These are phyloP conservation scores for Amphirosellinia nigrospora DNA, from an alignment of 495 filamentous ascomycete genomes.

Conservation along the genomic window DNA sequence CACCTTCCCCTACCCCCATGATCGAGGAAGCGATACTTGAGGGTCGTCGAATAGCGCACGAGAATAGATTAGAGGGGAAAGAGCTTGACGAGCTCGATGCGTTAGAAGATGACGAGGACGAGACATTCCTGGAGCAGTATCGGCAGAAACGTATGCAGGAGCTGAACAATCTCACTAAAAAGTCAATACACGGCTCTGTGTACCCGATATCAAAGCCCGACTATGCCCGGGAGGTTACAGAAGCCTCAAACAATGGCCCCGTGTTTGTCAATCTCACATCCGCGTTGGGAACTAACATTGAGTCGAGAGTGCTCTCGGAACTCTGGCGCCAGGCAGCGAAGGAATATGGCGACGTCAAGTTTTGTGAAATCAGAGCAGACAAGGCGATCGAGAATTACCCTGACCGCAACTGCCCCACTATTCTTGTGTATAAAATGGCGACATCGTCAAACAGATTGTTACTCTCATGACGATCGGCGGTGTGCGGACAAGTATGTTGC, in stretches of 20 bases:
- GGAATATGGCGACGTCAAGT: slow-evolving; percentile 93
- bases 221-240: slow-evolving; percentile 90
- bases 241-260: slow-evolving; percentile 72
- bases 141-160: slow-evolving; percentile 84
- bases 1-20: slow-evolving; percentile 88
- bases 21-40: slow-evolving; percentile 94
- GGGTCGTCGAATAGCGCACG: slow-evolving; percentile 78
- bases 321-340: slow-evolving; percentile 85
- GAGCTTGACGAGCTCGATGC: slow-evolving; percentile 91
- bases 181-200: slow-evolving; percentile 83
- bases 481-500: slow-evolving; percentile 64
- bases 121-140: slow-evolving; percentile 86
- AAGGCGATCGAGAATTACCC: slow-evolving; percentile 98
- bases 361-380: slow-evolving; percentile 91
- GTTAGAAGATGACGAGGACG: slow-evolving; percentile 91
- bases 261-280: slow-evolving; percentile 90
- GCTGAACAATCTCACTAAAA: slow-evolving; percentile 72
- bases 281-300: slow-evolving; percentile 74
- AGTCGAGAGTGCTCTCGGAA: slow-evolving; percentile 80
- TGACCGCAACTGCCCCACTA: slow-evolving; percentile 91
- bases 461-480: slow-evolving; percentile 82
- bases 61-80: slow-evolving; percentile 91
- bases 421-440: slow-evolving; percentile 90
- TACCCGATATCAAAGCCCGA: slow-evolving; percentile 94
- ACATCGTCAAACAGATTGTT: slow-evolving; percentile 87